Base-by-base conservation (phyloP, 352 stramenopile genomes). In the Pythium dissimile region DNA sequence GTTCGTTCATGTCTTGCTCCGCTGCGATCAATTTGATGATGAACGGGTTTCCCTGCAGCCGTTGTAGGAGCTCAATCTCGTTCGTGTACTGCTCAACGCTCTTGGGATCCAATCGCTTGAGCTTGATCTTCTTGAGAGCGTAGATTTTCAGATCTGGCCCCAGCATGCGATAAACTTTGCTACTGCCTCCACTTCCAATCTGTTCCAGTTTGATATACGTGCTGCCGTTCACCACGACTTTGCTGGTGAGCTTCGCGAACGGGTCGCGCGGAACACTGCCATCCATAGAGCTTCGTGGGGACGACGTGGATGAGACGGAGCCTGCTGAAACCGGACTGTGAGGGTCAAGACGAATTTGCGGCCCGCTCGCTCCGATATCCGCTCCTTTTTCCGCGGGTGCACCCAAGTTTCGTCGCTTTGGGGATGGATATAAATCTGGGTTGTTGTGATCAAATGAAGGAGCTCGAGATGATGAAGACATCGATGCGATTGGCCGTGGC, bases 61-160 rank as follows among this genome's bases (percentile, higher is more conserved):
- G 68, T 75, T 96, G 75, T 23, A 99, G 70, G 11, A 99, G 66
- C 20, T 94, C 78, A 58, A 99, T 99, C 73, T 99, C 97, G 61
- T 99, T 99, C 20, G 93, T 92, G 64, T 98, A 99, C 54, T 96
- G 94, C 50, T 95, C 91, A 39, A 99, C 89, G 20, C 82, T 91
- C 49, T 84, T 77, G 23, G 79, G 77, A 39, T 98, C 95, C 48
- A 97, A 73, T 16, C 88, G 86, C 63, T 95, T 89, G 24, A 99
- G 75, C 59, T 98, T 98, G 37, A 99, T 97, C 61, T 97, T 97
- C 71, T 99, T 99, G 15, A 99, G 80, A n/a, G 97, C 97, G 31
- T 98, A 94, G 24, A 98, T 97, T 34, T 96, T 88, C 43, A 94
- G 84, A 57, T 98, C 88, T 8, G 86, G 84, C 0, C 90, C 94